These are phyloP conservation scores for Pichia pseudocactophila DNA, from an alignment of 805 yeast species.

Conservation along the genomic window DNA sequence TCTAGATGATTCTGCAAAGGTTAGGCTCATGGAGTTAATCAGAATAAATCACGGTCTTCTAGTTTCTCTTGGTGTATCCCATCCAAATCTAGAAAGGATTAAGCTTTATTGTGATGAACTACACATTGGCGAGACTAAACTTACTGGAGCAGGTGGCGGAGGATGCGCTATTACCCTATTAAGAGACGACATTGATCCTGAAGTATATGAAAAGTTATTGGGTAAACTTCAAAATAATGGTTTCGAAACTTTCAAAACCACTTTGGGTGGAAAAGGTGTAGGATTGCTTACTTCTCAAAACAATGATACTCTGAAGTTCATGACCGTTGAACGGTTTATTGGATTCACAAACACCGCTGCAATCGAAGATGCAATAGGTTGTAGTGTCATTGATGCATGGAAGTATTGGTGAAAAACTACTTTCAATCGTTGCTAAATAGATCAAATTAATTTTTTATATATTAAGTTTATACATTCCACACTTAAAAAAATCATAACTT, in stretches of 20 bases:
- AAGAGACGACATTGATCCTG: constrained; percentile 32
- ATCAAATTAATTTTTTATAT: too few species aligned
- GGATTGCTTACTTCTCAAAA: constrained; percentile 35
- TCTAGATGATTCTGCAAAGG: constrained; percentile 34
- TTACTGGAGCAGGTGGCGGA: constrained; percentile 99
- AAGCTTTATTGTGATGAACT: constrained; percentile 55
- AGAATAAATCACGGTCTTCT: constrained; percentile 82
- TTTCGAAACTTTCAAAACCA: constrained; percentile 69
- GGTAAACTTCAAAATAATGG: constrained; percentile 36
- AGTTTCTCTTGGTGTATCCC: constrained; percentile 83
- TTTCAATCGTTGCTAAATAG: not conserved
- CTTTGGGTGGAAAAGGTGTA: constrained; percentile 86
- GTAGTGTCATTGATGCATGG: constrained; percentile 39
- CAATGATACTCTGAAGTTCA: constrained; percentile 3
- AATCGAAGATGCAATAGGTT: constrained; percentile 41
- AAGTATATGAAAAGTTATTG: constrained; percentile 29
- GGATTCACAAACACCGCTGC: constrained; percentile 33
- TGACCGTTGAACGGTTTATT: constrained; percentile 31
- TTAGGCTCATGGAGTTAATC: constrained; percentile 50
- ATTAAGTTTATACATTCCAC: too few species aligned
- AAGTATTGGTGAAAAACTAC: constrained; percentile 45
- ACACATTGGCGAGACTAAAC: constrained; percentile 75
- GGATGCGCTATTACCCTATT: constrained; percentile 93
- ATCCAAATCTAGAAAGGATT: constrained; percentile 78
- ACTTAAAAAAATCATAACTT: constrained; percentile 4